Evolutionary conservation across 129 eudicot genomes (phyloP), one percentile per base, ranked within the genome.

Genomic region (Flaveria trinervia): DNA sequence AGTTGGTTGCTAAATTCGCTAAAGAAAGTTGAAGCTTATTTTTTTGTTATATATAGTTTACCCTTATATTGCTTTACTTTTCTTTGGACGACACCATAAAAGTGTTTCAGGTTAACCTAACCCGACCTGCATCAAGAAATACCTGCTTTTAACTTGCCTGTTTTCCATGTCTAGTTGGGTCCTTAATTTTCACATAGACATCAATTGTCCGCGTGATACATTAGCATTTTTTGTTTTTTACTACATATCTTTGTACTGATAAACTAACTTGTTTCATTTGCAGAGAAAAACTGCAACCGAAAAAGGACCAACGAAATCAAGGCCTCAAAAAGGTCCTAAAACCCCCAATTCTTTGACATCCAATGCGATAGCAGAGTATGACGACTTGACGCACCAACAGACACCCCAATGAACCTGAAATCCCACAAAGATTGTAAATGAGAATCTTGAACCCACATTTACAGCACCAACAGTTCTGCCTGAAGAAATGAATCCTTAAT

Each of bases 361-460:
- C 17, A 81, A 54, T 44, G 17, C 76, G 12, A 23, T 81, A 61
- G 84, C 77, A 23, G 96, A 87, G 62, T 72, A 73, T 3, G 92
- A 87, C 9, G 84, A 82, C 18, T 11, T 60, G 14, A 75, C 25
- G n/a, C 86, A 72, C 11, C 50, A 45, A 45, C 23, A 84, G 68
- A 81, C 82, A 75, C 89, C 96, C 41, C 90, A 85, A 84, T 84
- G 92, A 74, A 75, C 77, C 65, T 91, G 36, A 80, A 87, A 97
- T 59, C 96, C 90, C 2, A 94, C 97, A 57, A 94, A 87, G 87
- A 94, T 97, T 46, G 93, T 94, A n/a, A 94, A 94, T 65, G 96
- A 86, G 78, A 87, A 85, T 70, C 76, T 89, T 41, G 97, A 94
- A 76, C 92, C 36, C 36, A 30, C 36, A 30, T 30, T 30, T 30